phyloP scores from a whole-genome alignment of 495 filamentous ascomycete species.

The Chaetomium fimeti region DNA sequence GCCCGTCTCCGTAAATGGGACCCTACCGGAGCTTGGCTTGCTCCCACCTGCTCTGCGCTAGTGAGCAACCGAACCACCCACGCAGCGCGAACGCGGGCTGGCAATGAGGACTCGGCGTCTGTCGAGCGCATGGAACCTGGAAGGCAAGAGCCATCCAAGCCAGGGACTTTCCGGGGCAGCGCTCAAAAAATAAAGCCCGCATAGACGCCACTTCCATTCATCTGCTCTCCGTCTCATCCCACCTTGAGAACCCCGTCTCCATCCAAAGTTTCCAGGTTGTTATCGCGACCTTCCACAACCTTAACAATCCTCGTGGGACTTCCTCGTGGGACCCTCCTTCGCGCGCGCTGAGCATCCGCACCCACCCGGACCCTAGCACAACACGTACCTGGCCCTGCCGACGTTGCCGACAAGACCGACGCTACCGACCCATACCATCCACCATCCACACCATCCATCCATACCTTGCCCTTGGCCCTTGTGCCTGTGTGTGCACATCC shows the following conservation, averaged over 20 bases:
- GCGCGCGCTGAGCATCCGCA: neutral
- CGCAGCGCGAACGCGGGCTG: constrained; percentile 7
- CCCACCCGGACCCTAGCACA: neutral
- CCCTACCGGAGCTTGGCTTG: constrained; percentile 11
- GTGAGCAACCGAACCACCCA: neutral
- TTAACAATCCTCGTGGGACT: neutral
- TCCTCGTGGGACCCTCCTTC: neutral
- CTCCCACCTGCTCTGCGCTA: neutral
- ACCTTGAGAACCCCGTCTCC: neutral
- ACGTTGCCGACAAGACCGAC: constrained; percentile 20
- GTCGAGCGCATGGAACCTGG: too few relatives aligned
- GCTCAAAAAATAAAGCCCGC: constrained; percentile 14
- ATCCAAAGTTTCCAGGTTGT: neutral
- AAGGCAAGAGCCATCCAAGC: neutral
- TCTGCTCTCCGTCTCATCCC: too few relatives aligned
- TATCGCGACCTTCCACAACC: neutral
- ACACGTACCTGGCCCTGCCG: constrained; percentile 8
- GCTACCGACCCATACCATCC: constrained; percentile 4
- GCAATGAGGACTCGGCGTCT: neutral
- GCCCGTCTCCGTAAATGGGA: constrained; percentile 19
- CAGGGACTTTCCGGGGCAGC: neutral
- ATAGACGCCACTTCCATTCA: constrained; percentile 4
- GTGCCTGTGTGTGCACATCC: neutral
- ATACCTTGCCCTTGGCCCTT: neutral
- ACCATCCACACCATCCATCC: too few relatives aligned